Evolutionary conservation across 129 eudicot genomes (phyloP), one percentile per base, ranked within the genome.

Genomic region (Gnaphalium uliginosum): DNA sequence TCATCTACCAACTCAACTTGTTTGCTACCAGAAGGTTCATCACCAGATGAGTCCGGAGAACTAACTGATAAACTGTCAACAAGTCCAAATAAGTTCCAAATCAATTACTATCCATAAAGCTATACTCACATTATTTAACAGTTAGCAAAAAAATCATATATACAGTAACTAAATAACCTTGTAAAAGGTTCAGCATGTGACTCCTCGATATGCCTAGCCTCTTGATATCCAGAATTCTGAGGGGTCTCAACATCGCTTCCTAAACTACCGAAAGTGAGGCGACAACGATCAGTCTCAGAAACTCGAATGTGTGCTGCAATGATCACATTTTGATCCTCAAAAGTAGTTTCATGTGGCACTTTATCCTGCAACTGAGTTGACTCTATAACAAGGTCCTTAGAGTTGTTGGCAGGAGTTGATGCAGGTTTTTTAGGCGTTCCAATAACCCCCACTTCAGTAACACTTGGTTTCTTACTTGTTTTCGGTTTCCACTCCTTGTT

Each of bases 401-500:
- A 48, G 48, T 35, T 78, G 65, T 84, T 85, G 54, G 81, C 79
- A 35, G 85, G 74, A 77, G 89, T 76, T 8, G 91, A 41, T 33
- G 71, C 79, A 61, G 89, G 50, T 75, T 90, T 88, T 65, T 85
- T 78, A 66, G 97, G 87, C 9, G 80, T 73, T 71, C 96, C 96
- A 27, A 88, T 88, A 65, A 88, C 88, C 72, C 92, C 92, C 59
- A 83, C 86, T 29, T 87, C 88, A 74, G 39, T 30, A 32, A 64
- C 81, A 71, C 79, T 87, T 60, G 83, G 73, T 80, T 88, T 90
- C 78, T 84, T 77, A 76, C 81, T 90, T 60, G 89, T 71, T 76
- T 90, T 93, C 10, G 98, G 98, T 77, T 90, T 94, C 98, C 98
- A 94, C 81, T 94, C 98, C 82, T 94, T 94, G 48, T 82, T 87